These are phyloP conservation scores for Ophiocordyceps australis DNA, from an alignment of 2,329 filamentous ascomycete genomes.

Conservation along the genomic window DNA sequence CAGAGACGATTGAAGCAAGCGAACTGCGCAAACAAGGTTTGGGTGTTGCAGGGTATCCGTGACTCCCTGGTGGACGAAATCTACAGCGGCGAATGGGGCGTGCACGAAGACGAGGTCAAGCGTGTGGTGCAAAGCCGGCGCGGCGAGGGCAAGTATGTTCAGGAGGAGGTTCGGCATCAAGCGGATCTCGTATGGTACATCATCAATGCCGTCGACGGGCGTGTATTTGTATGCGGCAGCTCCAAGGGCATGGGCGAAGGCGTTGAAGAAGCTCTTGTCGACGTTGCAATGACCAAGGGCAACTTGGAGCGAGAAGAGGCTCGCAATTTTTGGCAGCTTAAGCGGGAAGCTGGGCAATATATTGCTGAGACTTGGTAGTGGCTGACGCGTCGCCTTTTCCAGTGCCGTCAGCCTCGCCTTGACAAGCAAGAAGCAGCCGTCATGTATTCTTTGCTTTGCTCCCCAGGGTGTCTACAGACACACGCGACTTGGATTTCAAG, in stretches of 20 bases:
- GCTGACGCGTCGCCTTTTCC: background rate
- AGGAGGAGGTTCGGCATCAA: conserved; percentile 83
- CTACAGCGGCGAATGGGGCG: conserved; percentile 91
- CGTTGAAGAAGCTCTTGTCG: conserved; percentile 70
- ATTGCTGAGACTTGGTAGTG: conserved; percentile 63
- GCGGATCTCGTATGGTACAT: conserved; percentile 98
- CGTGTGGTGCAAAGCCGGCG: conserved; percentile 60
- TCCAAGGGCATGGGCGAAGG: conserved; percentile 96
- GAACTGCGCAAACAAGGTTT: conserved; percentile 95
- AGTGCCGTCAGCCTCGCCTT: no score
- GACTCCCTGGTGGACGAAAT: conserved; percentile 90
- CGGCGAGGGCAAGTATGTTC: conserved; percentile 78
- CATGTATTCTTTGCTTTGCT: no score
- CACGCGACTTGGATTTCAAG: no score
- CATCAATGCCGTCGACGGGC: conserved; percentile 86
- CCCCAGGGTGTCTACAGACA: no score
- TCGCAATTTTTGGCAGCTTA: conserved; percentile 72
- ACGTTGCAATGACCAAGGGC: conserved; percentile 86
- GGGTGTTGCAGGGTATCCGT: conserved; percentile 87
- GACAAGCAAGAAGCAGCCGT: no score
- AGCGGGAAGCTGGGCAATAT: conserved; percentile 87
- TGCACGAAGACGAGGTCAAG: conserved; percentile 75
- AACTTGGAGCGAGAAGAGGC: conserved; percentile 71
- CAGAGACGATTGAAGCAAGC: conserved; percentile 84
- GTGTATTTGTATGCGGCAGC: conserved; percentile 91